Percentiles rank a stretch among this genome's conserved stretches.
Evolutionary conservation across 176 grass and related monocot species (phyloP).

Genomic region (Puya raimondii): DNA sequence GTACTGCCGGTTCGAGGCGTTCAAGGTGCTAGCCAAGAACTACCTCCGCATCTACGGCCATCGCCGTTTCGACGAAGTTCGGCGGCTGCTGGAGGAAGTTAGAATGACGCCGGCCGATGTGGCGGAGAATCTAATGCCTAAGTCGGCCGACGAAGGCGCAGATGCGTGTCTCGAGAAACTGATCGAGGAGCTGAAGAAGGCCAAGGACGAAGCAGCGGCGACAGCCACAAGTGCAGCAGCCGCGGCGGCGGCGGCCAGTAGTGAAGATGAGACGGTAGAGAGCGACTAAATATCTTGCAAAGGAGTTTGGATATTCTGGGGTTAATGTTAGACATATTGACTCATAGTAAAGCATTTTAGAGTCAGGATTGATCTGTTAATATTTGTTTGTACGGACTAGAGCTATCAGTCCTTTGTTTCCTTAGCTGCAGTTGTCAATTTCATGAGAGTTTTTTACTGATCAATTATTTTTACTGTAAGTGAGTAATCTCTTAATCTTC

Average conservation of each 20-base stretch:
- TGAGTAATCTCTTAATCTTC: no score
- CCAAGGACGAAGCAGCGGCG: neutral
- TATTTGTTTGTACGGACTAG: no score
- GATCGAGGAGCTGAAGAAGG: neutral
- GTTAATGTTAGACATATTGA: no score
- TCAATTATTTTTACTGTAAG: no score
- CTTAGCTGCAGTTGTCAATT: no score
- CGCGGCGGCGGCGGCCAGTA: neutral
- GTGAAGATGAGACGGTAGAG: neutral
- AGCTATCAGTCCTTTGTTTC: no score
- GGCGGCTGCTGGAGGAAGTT: neutral
- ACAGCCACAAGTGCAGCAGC: no score
- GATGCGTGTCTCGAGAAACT: neutral
- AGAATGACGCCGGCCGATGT: slow-evolving; percentile 1
- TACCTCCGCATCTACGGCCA: neutral
- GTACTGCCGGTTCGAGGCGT: neutral
- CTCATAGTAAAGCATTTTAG: no score
- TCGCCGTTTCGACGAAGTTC: neutral
- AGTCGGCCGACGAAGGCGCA: neutral
- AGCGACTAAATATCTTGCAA: neutral
- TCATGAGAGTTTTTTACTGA: no score
- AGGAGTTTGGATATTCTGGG: no score
- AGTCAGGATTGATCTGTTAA: no score
- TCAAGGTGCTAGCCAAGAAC: slow-evolving; percentile 14
- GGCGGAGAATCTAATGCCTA: slow-evolving; percentile 11